A percentile compares a stretch with the other conserved stretches of the same genome.
Evolutionary conservation across 2,329 filamentous ascomycete genomes (phyloP).

Genomic region (Onygenales sp.): DNA sequence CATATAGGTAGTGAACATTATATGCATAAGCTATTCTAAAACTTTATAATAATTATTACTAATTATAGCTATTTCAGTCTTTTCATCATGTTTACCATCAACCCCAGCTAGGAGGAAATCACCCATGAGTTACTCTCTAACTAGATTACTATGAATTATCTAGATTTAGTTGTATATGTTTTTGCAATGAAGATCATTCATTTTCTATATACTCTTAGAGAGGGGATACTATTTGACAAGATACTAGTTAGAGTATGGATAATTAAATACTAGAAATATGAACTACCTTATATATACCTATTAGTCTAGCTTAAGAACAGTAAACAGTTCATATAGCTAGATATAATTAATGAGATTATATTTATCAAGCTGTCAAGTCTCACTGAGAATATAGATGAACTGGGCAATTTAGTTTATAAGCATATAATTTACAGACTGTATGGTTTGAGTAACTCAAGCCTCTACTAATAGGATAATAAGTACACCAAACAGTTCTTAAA

Average conservation of each 20-base stretch:
- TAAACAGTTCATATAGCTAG: background rate
- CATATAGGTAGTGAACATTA: background rate
- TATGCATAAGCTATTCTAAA: background rate
- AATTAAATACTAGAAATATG: background rate
- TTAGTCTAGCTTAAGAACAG: background rate
- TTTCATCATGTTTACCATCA: background rate
- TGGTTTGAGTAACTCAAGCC: background rate
- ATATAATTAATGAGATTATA: background rate
- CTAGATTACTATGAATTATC: background rate
- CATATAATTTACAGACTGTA: background rate
- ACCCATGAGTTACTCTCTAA: background rate
- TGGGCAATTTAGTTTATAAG: background rate
- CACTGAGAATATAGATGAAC: rapidly evolving
- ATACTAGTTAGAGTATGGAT: background rate
- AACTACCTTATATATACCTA: background rate
- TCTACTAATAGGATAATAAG: background rate
- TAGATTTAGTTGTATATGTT: background rate
- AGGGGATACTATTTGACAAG: rapidly evolving
- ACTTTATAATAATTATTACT: background rate
- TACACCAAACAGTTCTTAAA: background rate
- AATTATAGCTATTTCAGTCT: background rate
- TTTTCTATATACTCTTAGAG: background rate
- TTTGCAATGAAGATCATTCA: background rate
- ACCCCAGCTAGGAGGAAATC: background rate
- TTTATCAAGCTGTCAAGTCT: background rate